Base-by-base conservation (phyloP, 1,284 basidiomycete species). In the Ustilago loliicola region DNA sequence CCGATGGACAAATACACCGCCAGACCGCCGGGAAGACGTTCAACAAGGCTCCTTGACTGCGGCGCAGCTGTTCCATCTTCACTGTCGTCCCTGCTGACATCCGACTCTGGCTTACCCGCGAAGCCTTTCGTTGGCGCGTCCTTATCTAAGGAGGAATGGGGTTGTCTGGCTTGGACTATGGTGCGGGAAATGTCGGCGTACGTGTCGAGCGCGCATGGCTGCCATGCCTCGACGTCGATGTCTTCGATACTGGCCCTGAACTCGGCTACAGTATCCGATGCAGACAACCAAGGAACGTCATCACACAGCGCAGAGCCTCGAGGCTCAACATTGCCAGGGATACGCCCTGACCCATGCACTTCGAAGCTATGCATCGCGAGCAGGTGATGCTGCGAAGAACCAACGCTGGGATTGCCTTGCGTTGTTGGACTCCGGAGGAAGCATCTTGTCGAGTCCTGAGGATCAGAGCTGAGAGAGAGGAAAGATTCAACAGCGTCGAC, bases 201-300 rank as follows among this genome's bases (percentile, higher is more conserved):
- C 2, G 73, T 62, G 10, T 77, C 58, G 5, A 82, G 66, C 13
- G 71, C 79, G 34, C 52, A 48, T 29, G 75, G 64, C 19, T 81
- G 78, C 80, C 81, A 83, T 11, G 80, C 58, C 40, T 82, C 80
- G n/a, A 82, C 40, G 53, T 83, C 81, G 9, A 83, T 42, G 48
- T 82, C 80, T 56, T 82, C 80, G 34, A 83, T 64, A 42, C 57
- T 72, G 51, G 70, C 62, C 21, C 72, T 65, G 21, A 79, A 67
- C 34, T 82, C 75, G 27, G 77, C 72, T 2, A 72, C 55, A 10
- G 67, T 55, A 32, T 74, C 72, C 13, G 36, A 13, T 3, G 61
- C 64, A 30, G 71, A 74, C 13, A 78, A 45, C 30, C 32, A 42
- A 3, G 72, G 67, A 11, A 68, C 30, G 27, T 78, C 76, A 38